Conservation (phyloP, 2,329 filamentous ascomycete species). For the Periconia sp. region DNA sequence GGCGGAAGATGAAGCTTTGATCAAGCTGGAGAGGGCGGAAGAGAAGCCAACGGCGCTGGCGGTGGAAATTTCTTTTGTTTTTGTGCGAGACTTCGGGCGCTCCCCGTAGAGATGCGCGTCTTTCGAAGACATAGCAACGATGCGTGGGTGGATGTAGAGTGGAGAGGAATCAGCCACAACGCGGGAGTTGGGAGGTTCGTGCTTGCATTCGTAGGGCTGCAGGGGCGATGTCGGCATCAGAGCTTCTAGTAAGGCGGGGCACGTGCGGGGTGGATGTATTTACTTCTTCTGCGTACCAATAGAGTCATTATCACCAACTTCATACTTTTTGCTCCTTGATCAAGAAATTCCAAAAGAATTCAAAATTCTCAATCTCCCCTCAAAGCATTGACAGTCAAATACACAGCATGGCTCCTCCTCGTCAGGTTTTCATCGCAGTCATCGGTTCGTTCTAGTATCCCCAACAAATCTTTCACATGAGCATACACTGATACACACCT, state of each 20-base stretch:
- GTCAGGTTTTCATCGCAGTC: slow-evolving; percentile 52
- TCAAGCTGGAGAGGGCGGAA: slow-evolving; percentile 82
- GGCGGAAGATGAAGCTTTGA: slow-evolving; percentile 54
- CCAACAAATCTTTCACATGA: not conserved
- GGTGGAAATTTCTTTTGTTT: slow-evolving; percentile 66
- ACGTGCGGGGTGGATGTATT: slow-evolving; percentile 25
- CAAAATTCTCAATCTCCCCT: not conserved
- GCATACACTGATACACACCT: slow-evolving; percentile 5
- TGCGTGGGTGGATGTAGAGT: not conserved
- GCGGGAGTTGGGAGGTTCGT: slow-evolving; percentile 3
- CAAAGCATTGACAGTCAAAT: slow-evolving; percentile 10
- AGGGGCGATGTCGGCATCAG: slow-evolving; percentile 29
- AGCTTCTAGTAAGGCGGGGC: slow-evolving; percentile 18
- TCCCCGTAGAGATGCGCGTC: slow-evolving; percentile 78
- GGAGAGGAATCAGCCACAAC: not conserved
- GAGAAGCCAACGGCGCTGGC: slow-evolving; percentile 80
- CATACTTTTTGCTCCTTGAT: not conserved
- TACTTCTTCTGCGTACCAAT: not conserved
- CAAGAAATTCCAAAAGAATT: not conserved
- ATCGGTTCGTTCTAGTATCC: slow-evolving; percentile 37
- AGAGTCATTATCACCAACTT: not conserved
- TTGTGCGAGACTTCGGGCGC: slow-evolving; percentile 58
- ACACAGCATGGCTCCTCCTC: slow-evolving; percentile 44
- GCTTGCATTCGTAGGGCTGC: not conserved
- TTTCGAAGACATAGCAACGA: slow-evolving; percentile 37